Base-by-base conservation (phyloP, 78 protist genomes). In the Dictyostelium intermedium region DNA sequence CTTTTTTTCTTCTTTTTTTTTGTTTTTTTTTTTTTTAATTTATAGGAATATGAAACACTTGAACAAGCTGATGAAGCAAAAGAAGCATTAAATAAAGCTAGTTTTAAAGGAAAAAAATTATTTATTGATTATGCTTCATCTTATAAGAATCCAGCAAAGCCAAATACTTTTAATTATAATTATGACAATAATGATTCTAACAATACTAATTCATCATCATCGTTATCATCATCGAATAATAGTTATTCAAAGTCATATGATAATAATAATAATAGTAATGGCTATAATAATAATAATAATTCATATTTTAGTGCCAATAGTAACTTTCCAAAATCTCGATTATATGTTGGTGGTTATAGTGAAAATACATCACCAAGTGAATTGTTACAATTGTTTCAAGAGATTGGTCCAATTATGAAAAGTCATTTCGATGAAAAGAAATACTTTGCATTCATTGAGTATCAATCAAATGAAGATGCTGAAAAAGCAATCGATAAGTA, bases 401-500 rank as follows among this genome's bases (percentile, higher is more conserved):
- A 70, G 5, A 32, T 77, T 47, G 94, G 87, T 30, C 37, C 43
- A n/a, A 66, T 89, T 30, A 6, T 39, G 16, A 53, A 41, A 27
- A 45, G 61, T 63, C 94, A 89, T 43, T 89, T 80, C 27, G 47
- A 60, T 18, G 80, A 87, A 27, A 78, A 78, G 45, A 89, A 89
- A 69, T 79, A 43, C 11, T 89, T 60, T 70, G 78, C 86, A 18
- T 89, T 89, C 53, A 30, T 89, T 7, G 94, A 89, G 34, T 89
- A 69, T 60, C 13, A 18, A 2, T 14, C 53, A 18, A 10, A n/a
- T n/a, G 94, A 89, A 47, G 87, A 80, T 11, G 85, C 94, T 30
- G 94, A 89, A 32, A 20, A 37, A 27, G 94, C 87, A 39, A 87
- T 89, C 41, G 41, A n/a, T 11, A 32, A 23, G 41, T 80, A 25